These are phyloP conservation scores for Myotisia sp. DNA, from an alignment of 2,329 filamentous ascomycete species.

Conservation along the genomic window DNA sequence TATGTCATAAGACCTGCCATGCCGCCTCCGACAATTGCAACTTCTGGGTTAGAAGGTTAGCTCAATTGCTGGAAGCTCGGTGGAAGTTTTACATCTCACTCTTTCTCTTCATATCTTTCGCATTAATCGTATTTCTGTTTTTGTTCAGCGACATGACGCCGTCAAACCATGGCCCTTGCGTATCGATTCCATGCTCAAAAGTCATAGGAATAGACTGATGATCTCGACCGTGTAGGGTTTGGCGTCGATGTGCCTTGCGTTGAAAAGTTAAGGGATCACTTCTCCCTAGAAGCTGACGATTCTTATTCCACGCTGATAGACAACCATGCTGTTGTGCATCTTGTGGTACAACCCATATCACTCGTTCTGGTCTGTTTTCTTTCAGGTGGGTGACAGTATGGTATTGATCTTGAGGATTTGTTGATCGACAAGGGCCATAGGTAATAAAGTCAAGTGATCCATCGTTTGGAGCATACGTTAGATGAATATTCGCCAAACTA, in stretches of 20 bases:
- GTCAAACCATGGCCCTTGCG: conserved; percentile 17
- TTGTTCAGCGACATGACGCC: conserved; percentile 15
- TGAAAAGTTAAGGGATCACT: not conserved
- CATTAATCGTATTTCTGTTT: conserved; percentile 1
- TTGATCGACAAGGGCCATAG: conserved; percentile 2
- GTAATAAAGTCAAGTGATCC: not conserved
- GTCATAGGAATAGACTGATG: conserved; percentile 1
- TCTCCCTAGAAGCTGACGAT: not conserved
- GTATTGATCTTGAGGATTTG: not conserved
- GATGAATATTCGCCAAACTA: conserved; percentile 1
- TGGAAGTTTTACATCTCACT: too few relatives aligned
- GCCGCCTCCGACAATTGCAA: conserved; percentile 32
- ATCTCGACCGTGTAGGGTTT: not conserved
- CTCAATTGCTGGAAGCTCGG: too few relatives aligned
- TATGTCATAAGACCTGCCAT: conserved; percentile 35
- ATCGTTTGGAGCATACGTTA: not conserved
- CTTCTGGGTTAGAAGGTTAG: too few relatives aligned
- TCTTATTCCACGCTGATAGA: not conserved
- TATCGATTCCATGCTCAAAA: conserved; percentile 10
- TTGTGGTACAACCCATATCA: conserved; percentile 1
- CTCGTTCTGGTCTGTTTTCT: not conserved
- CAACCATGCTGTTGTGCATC: not conserved
- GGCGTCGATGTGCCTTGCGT: not conserved
- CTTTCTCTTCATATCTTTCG: conserved; percentile 6
- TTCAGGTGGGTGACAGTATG: not conserved